Conservation (phyloP, 768 basidiomycete genomes). For the Termitomyces bulborhizus region DNA sequence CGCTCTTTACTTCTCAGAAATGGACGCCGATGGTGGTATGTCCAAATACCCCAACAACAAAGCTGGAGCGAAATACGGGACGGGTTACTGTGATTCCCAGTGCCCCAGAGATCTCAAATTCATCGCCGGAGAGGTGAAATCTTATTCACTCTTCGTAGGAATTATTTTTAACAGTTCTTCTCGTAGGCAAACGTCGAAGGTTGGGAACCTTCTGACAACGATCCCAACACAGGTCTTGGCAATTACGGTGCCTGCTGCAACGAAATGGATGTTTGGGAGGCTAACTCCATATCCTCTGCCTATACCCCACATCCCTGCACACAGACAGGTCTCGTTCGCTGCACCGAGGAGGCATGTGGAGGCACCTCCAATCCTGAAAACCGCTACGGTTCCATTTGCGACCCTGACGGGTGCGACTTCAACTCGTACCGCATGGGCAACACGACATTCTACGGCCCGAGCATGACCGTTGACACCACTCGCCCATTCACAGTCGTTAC, state of each 20-base stretch:
- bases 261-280: slow-evolving; percentile 60
- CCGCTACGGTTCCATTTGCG: slow-evolving; percentile 37
- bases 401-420: slow-evolving; percentile 31
- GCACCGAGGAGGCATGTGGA: slow-evolving; percentile 34
- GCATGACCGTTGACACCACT: slow-evolving; percentile 43
- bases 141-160: neutral
- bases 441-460: slow-evolving; percentile 39
- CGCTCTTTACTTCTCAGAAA: slow-evolving; percentile 26
- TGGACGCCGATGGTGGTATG: slow-evolving; percentile 53
- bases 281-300: slow-evolving; percentile 43
- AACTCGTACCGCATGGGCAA: slow-evolving; percentile 54
- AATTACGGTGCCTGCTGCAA: slow-evolving; percentile 44
- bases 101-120: slow-evolving; percentile 60
- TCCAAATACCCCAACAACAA: slow-evolving; percentile 44
- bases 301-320: slow-evolving; percentile 48
- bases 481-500: slow-evolving; percentile 51
- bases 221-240: slow-evolving; percentile 41
- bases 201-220: slow-evolving; percentile 20
- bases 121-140: slow-evolving; percentile 47
- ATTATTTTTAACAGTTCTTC: neutral
- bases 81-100: slow-evolving; percentile 62
- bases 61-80: slow-evolving; percentile 50
- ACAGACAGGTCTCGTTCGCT: slow-evolving; percentile 31
- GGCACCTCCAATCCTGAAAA: slow-evolving; percentile 14
- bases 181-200: neutral